These are phyloP conservation scores for Hyphopichia fennica DNA, from an alignment of 1,139 yeast genomes.

Conservation along the genomic window DNA sequence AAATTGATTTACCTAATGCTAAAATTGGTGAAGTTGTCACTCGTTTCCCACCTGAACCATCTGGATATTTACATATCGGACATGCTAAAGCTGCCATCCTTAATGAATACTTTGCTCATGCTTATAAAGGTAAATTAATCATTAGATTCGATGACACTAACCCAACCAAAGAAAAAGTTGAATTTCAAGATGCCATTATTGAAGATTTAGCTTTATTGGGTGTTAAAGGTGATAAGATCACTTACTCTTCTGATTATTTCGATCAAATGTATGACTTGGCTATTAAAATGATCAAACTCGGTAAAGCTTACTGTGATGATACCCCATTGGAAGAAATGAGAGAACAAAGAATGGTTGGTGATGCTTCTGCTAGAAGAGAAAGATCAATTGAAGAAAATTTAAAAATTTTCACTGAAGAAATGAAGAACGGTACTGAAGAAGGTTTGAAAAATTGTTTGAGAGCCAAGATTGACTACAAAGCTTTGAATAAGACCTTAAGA, in stretches of 20 bases:
- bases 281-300: conserved; percentile 82
- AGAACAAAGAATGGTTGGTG: conserved; percentile 97
- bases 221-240: conserved; percentile 81
- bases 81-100: conserved; percentile 97
- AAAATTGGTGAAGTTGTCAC: conserved; percentile 92
- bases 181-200: conserved; percentile 87
- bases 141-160: conserved; percentile 97
- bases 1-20: conserved; percentile 89
- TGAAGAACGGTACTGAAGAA: conserved; percentile 89
- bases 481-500: conserved; percentile 89
- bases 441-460: conserved; percentile 89
- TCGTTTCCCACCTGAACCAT: conserved; percentile 90
- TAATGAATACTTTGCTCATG: conserved; percentile 93
- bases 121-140: conserved; percentile 90
- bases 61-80: conserved; percentile 92
- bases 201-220: conserved; percentile 89
- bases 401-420: conserved; percentile 78
- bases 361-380: conserved; percentile 85
- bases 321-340: conserved; percentile 93
- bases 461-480: conserved; percentile 90
- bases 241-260: conserved; percentile 92
- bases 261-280: conserved; percentile 86
- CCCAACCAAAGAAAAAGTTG: conserved; percentile 91
- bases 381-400: conserved; percentile 89
- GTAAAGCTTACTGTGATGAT: conserved; percentile 95